Evolutionary conservation across 257 asterid species (phyloP).

Genomic region (Hygrophila difformis): DNA sequence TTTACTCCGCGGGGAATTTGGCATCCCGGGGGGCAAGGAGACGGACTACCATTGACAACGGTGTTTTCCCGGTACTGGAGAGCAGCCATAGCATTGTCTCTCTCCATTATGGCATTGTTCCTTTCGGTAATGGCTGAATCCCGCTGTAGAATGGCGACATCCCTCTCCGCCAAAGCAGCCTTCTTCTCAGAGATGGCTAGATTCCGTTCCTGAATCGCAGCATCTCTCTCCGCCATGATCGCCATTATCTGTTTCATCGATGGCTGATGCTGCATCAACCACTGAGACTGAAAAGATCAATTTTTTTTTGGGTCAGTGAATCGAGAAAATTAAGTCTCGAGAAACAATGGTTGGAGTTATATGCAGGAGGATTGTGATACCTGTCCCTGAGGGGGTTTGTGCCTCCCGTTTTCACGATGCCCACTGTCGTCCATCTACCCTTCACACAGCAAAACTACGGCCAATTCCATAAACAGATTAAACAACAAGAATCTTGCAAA

Average conservation of each 20-base stretch:
- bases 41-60: conserved; percentile 29
- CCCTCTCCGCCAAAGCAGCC: conserved; percentile 85
- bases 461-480: no score
- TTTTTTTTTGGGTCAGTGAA: no score
- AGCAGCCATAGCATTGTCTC: conserved; percentile 82
- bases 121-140: conserved; percentile 84
- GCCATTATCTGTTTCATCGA: conserved; percentile 96
- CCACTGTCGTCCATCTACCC: conserved; percentile 87
- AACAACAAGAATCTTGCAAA: no score
- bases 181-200: conserved; percentile 86
- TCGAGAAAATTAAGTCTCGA: no score
- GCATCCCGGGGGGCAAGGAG: conserved; percentile 71
- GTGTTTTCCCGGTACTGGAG: conserved; percentile 68
- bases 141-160: conserved; percentile 75
- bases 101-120: conserved; percentile 72
- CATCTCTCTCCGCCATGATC: conserved; percentile 90
- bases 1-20: conserved; percentile 66
- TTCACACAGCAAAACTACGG: no score
- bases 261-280: conserved; percentile 97
- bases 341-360: no score
- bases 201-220: conserved; percentile 88
- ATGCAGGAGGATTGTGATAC: no score
- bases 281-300: conserved; percentile 51
- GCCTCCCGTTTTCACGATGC: conserved; percentile 83
- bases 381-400: conserved; percentile 82